Evolutionary conservation across 805 yeast species (phyloP), one percentile per base, ranked within the genome.

Genomic region (Wickerhamomyces canadensis): DNA sequence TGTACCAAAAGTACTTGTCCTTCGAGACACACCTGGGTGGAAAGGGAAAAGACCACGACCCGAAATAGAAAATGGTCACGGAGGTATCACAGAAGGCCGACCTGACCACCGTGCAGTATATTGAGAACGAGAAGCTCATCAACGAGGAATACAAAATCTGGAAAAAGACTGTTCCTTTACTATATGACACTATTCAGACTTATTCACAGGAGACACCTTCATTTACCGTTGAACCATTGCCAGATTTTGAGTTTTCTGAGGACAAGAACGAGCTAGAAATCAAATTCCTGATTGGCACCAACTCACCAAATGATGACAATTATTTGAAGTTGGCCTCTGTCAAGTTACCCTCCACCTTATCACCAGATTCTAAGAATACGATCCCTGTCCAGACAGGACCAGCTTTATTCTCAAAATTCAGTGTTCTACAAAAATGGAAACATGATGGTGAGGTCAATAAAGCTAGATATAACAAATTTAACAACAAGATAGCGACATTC

Each of bases 81-180:
- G 32, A 29, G 12, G 19, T 16, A 22, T 29, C 32, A 5, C 21
- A 32, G 23, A 32, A 17, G 11, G 22, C 25, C 12, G 37, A 43
- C 18, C 40, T 38, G 12, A 43, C 44, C 10, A 44, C 44, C 3
- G 40, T 45, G 16, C 76, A 69, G 41, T 76, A 74, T 50, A 79
- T 76, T 48, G 62, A 68, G 35, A 66, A 68, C 34, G 84, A 79
- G 49, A 83, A 82, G 52, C 59, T 80, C 9, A 67, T 71, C 43
- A 84, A 84, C 50, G 94, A 84, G 58, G 93, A 84, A 61, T 83
- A 72, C 66, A 76, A 76, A 49, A 74, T 68, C 15, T 86, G 96
- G 96, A 86, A 85, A 57, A 84, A 85, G 52, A 74, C 91, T 2
- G 80, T 84, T 12, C 95, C 94, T 4, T 65, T 84, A 46, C 64